phyloP scores from a whole-genome alignment of 306 rosid genomes.

The Prunus mongolica region DNA sequence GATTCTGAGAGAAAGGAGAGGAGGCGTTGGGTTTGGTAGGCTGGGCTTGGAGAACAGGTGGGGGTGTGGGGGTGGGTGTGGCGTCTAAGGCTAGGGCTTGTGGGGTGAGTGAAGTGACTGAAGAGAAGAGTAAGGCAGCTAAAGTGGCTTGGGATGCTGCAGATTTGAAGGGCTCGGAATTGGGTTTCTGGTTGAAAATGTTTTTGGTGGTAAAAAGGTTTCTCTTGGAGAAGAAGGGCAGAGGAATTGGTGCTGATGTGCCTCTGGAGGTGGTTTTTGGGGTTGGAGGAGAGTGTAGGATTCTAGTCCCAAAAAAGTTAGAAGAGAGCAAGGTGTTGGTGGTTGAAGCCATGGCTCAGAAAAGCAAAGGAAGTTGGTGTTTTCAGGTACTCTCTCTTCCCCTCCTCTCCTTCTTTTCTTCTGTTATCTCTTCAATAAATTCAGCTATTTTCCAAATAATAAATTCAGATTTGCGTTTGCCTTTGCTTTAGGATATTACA shows the following conservation, averaged over 20 bases:
- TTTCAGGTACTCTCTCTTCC: background rate
- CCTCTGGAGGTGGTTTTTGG: conserved; percentile 50
- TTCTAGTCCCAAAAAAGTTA: conserved; percentile 43
- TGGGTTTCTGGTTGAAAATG: conserved; percentile 15
- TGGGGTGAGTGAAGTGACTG: conserved; percentile 46
- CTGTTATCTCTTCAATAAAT: background rate
- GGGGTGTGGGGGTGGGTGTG: conserved; percentile 38
- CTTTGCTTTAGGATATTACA: too few relatives aligned
- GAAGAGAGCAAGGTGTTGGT: conserved; percentile 62
- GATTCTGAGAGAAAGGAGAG: conserved; percentile 65
- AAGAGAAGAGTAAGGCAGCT: conserved; percentile 64
- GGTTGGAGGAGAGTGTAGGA: conserved; percentile 59
- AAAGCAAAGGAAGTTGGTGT: background rate
- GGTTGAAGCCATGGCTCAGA: conserved; percentile 56
- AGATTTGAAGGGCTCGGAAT: conserved; percentile 34
- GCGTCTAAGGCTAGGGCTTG: conserved; percentile 60
- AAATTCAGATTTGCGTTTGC: background rate
- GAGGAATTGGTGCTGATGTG: conserved; percentile 24
- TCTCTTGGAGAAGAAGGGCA: conserved; percentile 31
- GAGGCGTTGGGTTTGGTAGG: conserved; percentile 30
- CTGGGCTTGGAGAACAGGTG: conserved; percentile 56
- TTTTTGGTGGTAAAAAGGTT: conserved; percentile 29
- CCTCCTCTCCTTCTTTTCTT: background rate
- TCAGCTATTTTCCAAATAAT: background rate
- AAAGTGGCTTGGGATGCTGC: conserved; percentile 56